Base-by-base conservation (phyloP, 164 flowering plant species). In the Vitis cinerea region DNA sequence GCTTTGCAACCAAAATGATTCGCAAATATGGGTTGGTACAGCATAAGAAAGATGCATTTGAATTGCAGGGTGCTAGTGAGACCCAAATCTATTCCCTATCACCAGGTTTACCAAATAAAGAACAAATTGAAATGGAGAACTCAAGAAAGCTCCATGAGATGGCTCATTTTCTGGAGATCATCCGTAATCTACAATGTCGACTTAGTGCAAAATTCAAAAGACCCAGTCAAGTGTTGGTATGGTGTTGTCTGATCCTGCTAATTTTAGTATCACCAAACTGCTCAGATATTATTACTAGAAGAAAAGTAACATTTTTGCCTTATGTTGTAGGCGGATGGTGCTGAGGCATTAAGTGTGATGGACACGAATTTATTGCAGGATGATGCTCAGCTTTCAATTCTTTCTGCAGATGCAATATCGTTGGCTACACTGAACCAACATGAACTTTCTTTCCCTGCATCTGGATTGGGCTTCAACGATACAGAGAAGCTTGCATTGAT, bases 1-100 rank as follows among this genome's bases (percentile, higher is more conserved):
- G 81, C 69, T 90, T 91, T 79, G 90, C 94, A 11, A 96, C 88
- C 59, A 91, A 83, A 82, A 84, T 88, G 87, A 82, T 96, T 56
- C 93, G 90, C 17, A 78, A 72, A 37, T 96, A 89, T 81, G 94
- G 97, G 55, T 70, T 88, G 27, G 59, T 79, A 55, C 82, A 80
- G 75, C 84, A 78, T 69, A 84, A 82, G 66, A 79, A 71, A 62
- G 78, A 72, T 62, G 67, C 60, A 16, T 64, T 65, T 23, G 59
- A 58, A 64, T 66, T 66, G 57, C 70, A 77, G 70, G 69, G 61
- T 15, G 44, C 65, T 52, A 63, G 52, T 37, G 72, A 53, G 53
- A 66, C 67, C 17, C 51, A 31, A 15, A 50, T 78, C 3, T 66
- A 67, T 63, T 56, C 72, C 64, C 74, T 71, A 65, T 77, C 71